Conservation (phyloP, 2,329 filamentous ascomycete species). For the Diaporthe batatas region DNA sequence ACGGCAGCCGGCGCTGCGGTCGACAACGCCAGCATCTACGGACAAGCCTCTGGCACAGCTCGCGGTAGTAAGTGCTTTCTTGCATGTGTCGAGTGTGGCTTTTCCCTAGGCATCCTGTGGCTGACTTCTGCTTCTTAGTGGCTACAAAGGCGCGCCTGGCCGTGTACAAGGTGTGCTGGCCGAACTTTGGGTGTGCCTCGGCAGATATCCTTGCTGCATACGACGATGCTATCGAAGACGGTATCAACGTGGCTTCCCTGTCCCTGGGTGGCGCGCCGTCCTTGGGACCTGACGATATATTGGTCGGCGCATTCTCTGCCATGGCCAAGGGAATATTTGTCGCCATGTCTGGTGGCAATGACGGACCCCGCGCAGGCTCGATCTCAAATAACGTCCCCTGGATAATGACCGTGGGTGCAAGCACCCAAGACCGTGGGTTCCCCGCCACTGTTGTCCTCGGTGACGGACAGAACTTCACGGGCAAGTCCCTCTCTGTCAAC, state of each 20-base stretch:
- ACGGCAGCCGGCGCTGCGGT: background rate
- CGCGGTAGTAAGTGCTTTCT: background rate
- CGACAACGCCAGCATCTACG: background rate
- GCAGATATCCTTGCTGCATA: constrained; percentile 16
- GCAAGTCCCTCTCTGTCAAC: constrained; percentile 20
- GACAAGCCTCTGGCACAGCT: constrained; percentile 12
- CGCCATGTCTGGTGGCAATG: constrained; percentile 16
- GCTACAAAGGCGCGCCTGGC: constrained; percentile 10
- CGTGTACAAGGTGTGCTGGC: constrained; percentile 31
- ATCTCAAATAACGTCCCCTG: constrained; percentile 26
- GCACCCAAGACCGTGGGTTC: constrained; percentile 23
- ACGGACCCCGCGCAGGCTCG: background rate
- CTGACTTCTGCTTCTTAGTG: background rate
- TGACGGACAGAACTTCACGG: constrained; percentile 4
- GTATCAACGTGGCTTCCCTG: constrained; percentile 13
- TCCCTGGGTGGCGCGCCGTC: background rate
- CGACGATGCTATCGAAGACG: constrained; percentile 18
- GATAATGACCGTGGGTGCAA: constrained; percentile 17
- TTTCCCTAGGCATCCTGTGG: background rate
- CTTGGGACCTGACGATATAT: background rate
- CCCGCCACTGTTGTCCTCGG: constrained; percentile 3
- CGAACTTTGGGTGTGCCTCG: background rate
- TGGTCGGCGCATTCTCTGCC: background rate
- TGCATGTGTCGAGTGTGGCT: no score
- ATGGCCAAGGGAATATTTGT: constrained; percentile 20